Evolutionary conservation across 2,329 filamentous ascomycete genomes (phyloP).

Genomic region (Passalora sequoiae): DNA sequence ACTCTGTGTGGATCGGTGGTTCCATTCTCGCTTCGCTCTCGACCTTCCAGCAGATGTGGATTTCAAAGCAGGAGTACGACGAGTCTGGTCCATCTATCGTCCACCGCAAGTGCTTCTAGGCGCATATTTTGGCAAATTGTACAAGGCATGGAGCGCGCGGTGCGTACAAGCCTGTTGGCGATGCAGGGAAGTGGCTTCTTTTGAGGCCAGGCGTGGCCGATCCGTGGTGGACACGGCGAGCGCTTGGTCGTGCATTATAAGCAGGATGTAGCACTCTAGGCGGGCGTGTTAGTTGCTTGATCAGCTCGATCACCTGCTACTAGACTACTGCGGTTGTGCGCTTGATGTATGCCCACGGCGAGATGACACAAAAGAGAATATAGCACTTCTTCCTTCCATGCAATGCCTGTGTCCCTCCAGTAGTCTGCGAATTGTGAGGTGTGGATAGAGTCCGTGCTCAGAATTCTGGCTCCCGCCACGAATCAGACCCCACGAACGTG

Average conservation of each 20-base stretch:
- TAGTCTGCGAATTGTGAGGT: neutral
- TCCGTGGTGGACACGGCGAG: neutral
- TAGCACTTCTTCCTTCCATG: constrained; percentile 16
- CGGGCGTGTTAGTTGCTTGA: constrained; percentile 21
- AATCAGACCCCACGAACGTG: neutral
- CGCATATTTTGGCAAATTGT: constrained; percentile 18
- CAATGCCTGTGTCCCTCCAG: neutral
- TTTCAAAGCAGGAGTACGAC: constrained; percentile 99
- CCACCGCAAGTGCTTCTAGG: constrained; percentile 99
- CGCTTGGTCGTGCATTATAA: constrained; percentile 14
- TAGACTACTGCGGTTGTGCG: constrained; percentile 22
- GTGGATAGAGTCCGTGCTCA: constrained; percentile 5
- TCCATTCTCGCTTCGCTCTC: constrained; percentile 99
- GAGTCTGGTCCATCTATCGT: constrained; percentile 99
- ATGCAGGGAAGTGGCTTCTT: constrained; percentile 9
- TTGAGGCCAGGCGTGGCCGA: constrained; percentile 2
- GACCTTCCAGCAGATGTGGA: constrained; percentile 99
- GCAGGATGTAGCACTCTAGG: constrained; percentile 20
- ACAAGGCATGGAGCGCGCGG: constrained; percentile 20
- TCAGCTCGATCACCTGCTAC: constrained; percentile 25
- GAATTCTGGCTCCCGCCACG: neutral
- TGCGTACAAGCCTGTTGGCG: constrained; percentile 14
- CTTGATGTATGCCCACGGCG: constrained; percentile 23
- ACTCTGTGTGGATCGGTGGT: constrained; percentile 99
- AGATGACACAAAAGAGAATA: constrained; percentile 25